Conservation (phyloP, 2,329 filamentous ascomycete genomes). For the Cladosporium sp. region DNA sequence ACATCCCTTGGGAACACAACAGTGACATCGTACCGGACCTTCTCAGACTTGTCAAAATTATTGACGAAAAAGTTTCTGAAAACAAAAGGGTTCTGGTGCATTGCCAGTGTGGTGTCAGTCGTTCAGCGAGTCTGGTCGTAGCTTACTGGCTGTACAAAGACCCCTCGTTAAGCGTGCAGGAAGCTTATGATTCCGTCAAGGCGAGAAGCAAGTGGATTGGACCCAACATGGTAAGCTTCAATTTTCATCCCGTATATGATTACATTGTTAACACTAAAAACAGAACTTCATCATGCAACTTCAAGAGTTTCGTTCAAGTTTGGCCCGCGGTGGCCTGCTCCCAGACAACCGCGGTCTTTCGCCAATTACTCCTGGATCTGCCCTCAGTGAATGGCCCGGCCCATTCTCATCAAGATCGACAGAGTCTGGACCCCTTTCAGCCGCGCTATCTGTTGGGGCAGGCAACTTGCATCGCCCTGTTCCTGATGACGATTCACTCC, state of each 20-base stretch:
- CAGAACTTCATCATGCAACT: constrained; percentile 78
- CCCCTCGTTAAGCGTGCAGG: constrained; percentile 71
- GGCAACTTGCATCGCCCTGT: background rate
- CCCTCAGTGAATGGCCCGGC: constrained; percentile 29
- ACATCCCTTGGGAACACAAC: constrained; percentile 85
- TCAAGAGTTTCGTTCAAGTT: constrained; percentile 65
- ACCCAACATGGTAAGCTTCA: constrained; percentile 63
- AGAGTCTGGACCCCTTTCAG: constrained; percentile 2
- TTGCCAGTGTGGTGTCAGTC: constrained; percentile 81
- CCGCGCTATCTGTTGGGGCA: constrained; percentile 3
- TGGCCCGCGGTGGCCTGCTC: constrained; percentile 32
- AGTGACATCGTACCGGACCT: constrained; percentile 78
- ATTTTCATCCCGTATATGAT: background rate
- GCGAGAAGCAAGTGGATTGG: constrained; percentile 82
- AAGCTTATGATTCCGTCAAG: constrained; percentile 78
- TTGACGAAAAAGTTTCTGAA: constrained; percentile 66
- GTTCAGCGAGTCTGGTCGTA: constrained; percentile 81
- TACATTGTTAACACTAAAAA: background rate
- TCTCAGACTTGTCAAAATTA: constrained; percentile 68
- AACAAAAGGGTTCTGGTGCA: constrained; percentile 78
- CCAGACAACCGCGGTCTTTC: constrained; percentile 28
- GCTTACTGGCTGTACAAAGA: constrained; percentile 80
- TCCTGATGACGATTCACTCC: constrained; percentile 22
- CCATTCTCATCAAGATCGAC: constrained; percentile 23
- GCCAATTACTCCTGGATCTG: constrained; percentile 31